phyloP scores from a whole-genome alignment of 768 basidiomycete species.

The Tylopilus plumbeoviolaceoides region DNA sequence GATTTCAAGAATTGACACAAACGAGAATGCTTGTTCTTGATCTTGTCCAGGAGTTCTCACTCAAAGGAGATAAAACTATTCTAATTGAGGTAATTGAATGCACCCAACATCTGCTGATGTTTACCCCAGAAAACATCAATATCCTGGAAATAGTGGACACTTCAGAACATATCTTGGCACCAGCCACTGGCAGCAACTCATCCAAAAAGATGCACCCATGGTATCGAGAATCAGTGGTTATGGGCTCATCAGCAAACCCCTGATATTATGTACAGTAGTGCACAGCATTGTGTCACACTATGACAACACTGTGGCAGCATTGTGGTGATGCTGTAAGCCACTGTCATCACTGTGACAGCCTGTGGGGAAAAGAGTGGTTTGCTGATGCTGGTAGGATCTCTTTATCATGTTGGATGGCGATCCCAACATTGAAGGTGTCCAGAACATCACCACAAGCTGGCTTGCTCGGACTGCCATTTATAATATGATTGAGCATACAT shows the following conservation, averaged over 20 bases:
- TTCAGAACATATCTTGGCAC: constrained; percentile 82
- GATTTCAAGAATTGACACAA: constrained; percentile 84
- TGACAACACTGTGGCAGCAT: too few relatives aligned
- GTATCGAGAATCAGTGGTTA: constrained; percentile 96
- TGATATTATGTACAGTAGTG: too few relatives aligned
- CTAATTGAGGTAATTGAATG: constrained; percentile 93
- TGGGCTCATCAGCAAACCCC: too few relatives aligned
- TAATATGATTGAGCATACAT: too few relatives aligned
- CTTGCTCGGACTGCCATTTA: constrained; percentile 89
- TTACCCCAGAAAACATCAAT: constrained; percentile 80
- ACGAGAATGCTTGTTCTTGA: constrained; percentile 80
- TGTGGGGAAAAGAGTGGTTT: too few relatives aligned
- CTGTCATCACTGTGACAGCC: too few relatives aligned
- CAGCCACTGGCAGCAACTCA: constrained; percentile 78
- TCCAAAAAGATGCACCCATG: constrained; percentile 87
- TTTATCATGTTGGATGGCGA: constrained; percentile 96
- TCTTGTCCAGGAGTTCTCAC: constrained; percentile 81
- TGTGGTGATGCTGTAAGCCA: too few relatives aligned
- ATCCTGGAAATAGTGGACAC: constrained; percentile 73
- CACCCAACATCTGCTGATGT: constrained; percentile 96
- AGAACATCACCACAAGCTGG: constrained; percentile 92
- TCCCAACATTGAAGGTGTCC: constrained; percentile 87
- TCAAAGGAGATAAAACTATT: constrained; percentile 84
- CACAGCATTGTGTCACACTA: too few relatives aligned
- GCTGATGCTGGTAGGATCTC: constrained; percentile 83